Evolutionary conservation across 2,329 filamentous ascomycete genomes (phyloP), one percentile per base, ranked within the genome.

Genomic region (Fusarium guadeloupense): DNA sequence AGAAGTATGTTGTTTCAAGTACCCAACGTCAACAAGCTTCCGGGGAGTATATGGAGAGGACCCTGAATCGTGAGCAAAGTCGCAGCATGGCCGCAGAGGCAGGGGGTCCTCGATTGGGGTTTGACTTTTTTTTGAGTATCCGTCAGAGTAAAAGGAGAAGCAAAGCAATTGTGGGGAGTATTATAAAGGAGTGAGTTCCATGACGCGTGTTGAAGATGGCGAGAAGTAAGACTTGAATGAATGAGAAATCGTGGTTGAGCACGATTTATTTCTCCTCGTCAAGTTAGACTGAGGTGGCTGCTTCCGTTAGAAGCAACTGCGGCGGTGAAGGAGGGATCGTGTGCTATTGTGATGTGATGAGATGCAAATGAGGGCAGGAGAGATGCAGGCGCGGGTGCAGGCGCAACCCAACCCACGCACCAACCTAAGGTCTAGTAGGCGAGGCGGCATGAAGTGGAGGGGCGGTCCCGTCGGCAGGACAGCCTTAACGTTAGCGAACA

Each of bases 81-180:
- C 62, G 67, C 58, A 67, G 71, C 73, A 72, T 72, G 59, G 68
- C 70, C 69, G 63, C 67, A 64, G 66, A 71, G 68, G 69, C 69
- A 59, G 51, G 39, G 43, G 37, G 50, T 59, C 64, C 62, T 64
- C 45, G 6, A 26, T 39, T 51, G 34, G 42, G 47, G 58, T 42
- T 57, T 26, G 38, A 25, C 23, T 31, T 51, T 50, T 50, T n/a
- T n/a, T n/a, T n/a, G n/a, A n/a, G n/a, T n/a, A n/a, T n/a, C n/a
- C n/a, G n/a, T n/a, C n/a, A n/a, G 46, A 40, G 45, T 45, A 42
- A 51, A 62, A 26, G 49, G 51, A 50, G 52, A 51, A 50, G 42
- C n/a, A n/a, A 48, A 54, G 64, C 64, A 59, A 64, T 64, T 62
- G 57, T 51, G 50, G 62, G 48, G 45, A 55, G 48, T 44, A 48